Conservation (phyloP, 2,329 filamentous ascomycete species). For the Parascedosporium putredinis region DNA sequence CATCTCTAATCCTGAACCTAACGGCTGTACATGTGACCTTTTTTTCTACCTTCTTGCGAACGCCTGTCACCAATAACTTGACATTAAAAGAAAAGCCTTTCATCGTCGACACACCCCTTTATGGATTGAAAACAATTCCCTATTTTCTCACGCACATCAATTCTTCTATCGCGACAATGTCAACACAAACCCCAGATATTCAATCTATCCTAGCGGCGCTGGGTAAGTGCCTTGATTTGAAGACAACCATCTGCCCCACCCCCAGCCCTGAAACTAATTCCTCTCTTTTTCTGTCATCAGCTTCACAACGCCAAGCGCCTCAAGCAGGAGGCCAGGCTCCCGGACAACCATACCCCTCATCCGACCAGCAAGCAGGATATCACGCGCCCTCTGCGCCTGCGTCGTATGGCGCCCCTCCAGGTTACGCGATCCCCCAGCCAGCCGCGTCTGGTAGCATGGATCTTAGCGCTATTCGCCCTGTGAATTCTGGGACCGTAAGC, state of each 20-base stretch:
- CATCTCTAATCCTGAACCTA: neutral
- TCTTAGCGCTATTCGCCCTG: constrained; percentile 67
- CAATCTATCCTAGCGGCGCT: constrained; percentile 38
- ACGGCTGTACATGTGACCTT: neutral
- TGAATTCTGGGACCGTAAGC: constrained; percentile 71
- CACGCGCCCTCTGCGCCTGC: constrained; percentile 26
- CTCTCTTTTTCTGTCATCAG: constrained; percentile 19
- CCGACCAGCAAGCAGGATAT: constrained; percentile 18
- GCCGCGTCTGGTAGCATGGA: constrained; percentile 68
- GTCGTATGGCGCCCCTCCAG: constrained; percentile 24
- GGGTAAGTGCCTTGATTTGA: constrained; percentile 24
- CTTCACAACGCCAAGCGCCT: constrained; percentile 32
- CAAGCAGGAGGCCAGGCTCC: constrained; percentile 21
- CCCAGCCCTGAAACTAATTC: constrained; percentile 7
- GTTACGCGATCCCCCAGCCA: constrained; percentile 52
- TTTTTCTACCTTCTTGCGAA: too few relatives aligned
- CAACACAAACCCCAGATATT: constrained; percentile 29
- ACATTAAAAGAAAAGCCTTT: too few relatives aligned
- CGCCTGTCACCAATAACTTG: too few relatives aligned
- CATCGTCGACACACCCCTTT: neutral
- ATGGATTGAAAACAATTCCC: neutral
- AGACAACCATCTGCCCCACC: too few relatives aligned
- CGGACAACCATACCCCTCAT: constrained; percentile 24
- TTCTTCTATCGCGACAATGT: constrained; percentile 17
- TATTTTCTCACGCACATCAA: neutral